Conservation (phyloP, 2,329 filamentous ascomycete species). For the Aspergillus oerlinghausenensis region DNA sequence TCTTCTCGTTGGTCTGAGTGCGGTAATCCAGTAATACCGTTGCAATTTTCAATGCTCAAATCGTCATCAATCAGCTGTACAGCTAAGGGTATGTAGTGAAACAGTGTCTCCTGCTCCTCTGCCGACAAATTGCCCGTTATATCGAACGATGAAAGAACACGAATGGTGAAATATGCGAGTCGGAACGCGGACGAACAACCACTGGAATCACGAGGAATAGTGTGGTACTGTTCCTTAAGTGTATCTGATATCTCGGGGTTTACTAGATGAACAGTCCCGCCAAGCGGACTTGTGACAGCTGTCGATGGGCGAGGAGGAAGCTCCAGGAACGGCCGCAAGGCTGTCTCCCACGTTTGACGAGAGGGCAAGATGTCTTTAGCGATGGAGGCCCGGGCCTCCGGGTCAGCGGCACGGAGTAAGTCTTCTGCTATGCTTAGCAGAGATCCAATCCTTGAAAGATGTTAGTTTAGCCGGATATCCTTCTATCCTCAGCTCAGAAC, state of each 20-base stretch:
- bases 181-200: constrained; percentile 70
- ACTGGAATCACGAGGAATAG: constrained; percentile 57
- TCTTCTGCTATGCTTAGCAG: constrained; percentile 53
- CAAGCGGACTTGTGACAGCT: constrained; percentile 68
- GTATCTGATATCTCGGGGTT: constrained; percentile 25
- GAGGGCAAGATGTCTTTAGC: constrained; percentile 57
- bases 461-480: constrained; percentile 16
- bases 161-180: constrained; percentile 66
- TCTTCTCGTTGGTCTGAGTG: constrained; percentile 49
- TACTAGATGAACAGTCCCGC: constrained; percentile 65
- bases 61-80: constrained; percentile 58
- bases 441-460: constrained; percentile 48
- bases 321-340: constrained; percentile 52
- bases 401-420: constrained; percentile 35
- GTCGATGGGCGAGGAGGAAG: constrained; percentile 52
- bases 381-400: constrained; percentile 23
- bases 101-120: constrained; percentile 36
- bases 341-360: constrained; percentile 59
- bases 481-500: constrained; percentile 13
- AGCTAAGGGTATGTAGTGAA: constrained; percentile 51
- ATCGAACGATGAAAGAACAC: constrained; percentile 49
- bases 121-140: constrained; percentile 28
- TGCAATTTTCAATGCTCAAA: constrained; percentile 52
- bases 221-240: constrained; percentile 22
- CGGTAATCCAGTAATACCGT: constrained; percentile 49